Conservation (phyloP, 2,329 filamentous ascomycete genomes). For the Elsinoe australis region DNA sequence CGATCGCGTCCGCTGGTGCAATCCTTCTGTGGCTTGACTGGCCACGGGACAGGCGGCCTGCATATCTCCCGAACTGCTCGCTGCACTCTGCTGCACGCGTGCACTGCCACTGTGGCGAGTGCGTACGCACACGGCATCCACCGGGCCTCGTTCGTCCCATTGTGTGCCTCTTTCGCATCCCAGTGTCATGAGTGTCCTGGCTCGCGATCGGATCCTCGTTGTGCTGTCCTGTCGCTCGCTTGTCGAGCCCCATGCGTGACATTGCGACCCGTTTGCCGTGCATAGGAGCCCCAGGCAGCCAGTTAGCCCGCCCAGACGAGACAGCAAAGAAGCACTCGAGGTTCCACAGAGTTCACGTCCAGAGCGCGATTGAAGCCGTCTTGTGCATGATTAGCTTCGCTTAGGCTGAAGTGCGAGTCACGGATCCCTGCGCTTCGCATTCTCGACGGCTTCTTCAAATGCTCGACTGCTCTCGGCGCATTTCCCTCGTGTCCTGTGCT, state of each 20-base stretch:
- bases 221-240: too few species aligned
- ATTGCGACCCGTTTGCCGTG: background rate
- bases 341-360: constrained; percentile 8
- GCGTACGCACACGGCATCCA: constrained; percentile 9
- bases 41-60: constrained; percentile 1
- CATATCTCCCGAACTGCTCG: constrained; percentile 11
- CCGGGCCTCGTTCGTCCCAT: background rate
- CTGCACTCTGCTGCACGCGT: constrained; percentile 1
- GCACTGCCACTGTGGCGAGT: constrained; percentile 18
- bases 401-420: constrained; percentile 16
- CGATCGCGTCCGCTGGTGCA: constrained; percentile 11
- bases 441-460: constrained; percentile 12
- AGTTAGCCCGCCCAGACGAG: background rate
- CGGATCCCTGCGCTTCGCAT: constrained; percentile 15
- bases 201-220: too few species aligned
- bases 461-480: constrained; percentile 14
- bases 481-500: constrained; percentile 15
- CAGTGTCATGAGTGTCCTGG: too few species aligned
- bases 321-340: background rate
- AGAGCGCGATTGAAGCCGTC: constrained; percentile 13
- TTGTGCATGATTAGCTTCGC: constrained; percentile 16
- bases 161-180: too few species aligned
- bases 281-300: background rate
- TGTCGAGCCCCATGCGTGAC: background rate
- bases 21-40: constrained; percentile 1